These are phyloP conservation scores for Zizania palustris DNA, from an alignment of 202 grass and related monocot species.

Conservation along the genomic window DNA sequence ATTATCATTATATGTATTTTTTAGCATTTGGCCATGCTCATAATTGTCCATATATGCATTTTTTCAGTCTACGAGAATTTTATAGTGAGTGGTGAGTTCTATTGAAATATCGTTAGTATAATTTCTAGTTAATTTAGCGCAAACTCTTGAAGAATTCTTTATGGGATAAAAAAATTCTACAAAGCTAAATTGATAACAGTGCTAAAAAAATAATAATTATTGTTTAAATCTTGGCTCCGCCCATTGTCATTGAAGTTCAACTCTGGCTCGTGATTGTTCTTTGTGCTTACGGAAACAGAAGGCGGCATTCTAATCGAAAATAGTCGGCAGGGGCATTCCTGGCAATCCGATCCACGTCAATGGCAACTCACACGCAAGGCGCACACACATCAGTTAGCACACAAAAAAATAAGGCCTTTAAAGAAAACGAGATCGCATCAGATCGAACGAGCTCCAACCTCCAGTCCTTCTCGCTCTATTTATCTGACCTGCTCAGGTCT, in stretches of 20 bases:
- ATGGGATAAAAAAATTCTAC: no score
- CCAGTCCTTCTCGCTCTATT: background rate
- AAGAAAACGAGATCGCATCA: constrained; percentile 53
- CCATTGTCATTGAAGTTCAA: background rate
- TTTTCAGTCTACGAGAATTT: no score
- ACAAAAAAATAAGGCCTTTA: constrained; percentile 22
- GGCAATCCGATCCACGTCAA: constrained; percentile 23
- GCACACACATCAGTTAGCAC: background rate
- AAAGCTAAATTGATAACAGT: no score
- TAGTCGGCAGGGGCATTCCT: constrained; percentile 57
- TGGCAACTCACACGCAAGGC: constrained; percentile 6
- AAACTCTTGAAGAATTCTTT: no score
- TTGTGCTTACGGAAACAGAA: background rate
- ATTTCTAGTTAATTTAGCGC: no score
- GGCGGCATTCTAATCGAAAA: constrained; percentile 40
- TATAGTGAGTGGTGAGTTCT: no score
- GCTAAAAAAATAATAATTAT: no score
- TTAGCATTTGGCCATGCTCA: no score
- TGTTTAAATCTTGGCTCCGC: no score
- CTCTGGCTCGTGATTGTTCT: background rate
- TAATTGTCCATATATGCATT: no score
- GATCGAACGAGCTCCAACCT: constrained; percentile 22
- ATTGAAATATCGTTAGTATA: no score
- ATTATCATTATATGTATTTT: no score
- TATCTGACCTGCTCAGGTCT: background rate